Evolutionary conservation across 352 stramenopile genomes (phyloP), one percentile per base, ranked within the genome.

Genomic region (Phytophthora pini): DNA sequence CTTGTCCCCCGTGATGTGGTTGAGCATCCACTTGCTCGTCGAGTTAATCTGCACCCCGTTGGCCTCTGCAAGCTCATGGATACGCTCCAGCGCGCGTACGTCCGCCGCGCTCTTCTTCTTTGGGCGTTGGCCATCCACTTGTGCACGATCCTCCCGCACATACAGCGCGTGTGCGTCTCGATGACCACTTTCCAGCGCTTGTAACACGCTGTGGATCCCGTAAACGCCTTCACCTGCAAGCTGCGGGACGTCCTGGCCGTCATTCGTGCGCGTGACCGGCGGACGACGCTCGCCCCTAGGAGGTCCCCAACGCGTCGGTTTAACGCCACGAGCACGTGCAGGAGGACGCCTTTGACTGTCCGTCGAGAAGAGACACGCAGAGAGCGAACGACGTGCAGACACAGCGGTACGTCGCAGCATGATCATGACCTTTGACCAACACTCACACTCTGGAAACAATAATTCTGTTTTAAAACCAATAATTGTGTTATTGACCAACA

Each of bases 11-110:
- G 84, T 92, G 36, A 92, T 87, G 41, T 92, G 81, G 53, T 94
- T 94, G 12, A 94, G 65, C 80, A 88, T 90, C 84, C 84, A 93
- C 70, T 94, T 94, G 73, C 80, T 93, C 12, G 43, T 61, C 11
- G 56, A 11, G 5, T 65, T 32, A 5, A 71, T 26, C 10, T 72
- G 31, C 39, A 90, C 49, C 1, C 58, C 62, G n/a, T 66, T 61
- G 0, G 65, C 49, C 8, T 39, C 36, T 1, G 82, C 80, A 4
- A 91, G 56, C 40, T 72, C 61, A 34, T 83, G 70, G 68, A 89
- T 89, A 26, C 76, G 70, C 40, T 82, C 68, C 8, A 91, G 34
- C 13, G 70, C 63, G 22, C 58, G 63, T 2, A 68, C 32, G 15
- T 88, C 76, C 3, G 59, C 61, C 17, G 68, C 55, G 11, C 34